Percentiles rank a stretch among this genome's conserved stretches.
Conservation (phyloP, 176 grass and related monocot genomes). For the Thinopyrum elongatum region DNA sequence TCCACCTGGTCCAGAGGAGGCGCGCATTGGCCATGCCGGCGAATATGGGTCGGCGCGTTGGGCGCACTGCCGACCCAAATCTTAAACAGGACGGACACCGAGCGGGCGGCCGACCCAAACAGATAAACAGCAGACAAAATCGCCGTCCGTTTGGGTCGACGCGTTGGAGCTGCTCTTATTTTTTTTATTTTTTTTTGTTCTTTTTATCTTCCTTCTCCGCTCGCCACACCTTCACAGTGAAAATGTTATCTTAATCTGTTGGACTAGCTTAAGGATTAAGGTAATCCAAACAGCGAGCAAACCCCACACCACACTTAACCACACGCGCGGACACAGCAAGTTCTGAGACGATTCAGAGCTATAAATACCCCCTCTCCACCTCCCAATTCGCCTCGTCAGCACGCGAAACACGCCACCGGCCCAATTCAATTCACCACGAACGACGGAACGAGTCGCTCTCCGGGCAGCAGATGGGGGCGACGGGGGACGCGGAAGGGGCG, state of each 20-base stretch:
- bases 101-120: no score
- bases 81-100: no score
- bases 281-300: background rate
- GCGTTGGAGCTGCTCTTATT: no score
- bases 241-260: background rate
- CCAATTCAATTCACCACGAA: background rate
- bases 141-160: no score
- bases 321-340: background rate
- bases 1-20: no score
- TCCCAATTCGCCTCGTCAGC: background rate
- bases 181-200: accelerated
- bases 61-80: no score
- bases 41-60: no score
- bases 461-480: background rate
- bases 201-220: no score
- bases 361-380: background rate
- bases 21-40: no score
- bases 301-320: background rate
- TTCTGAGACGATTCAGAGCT: background rate
- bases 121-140: no score
- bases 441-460: no score
- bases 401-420: background rate
- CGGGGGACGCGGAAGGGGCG: background rate
- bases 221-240: no score
- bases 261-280: background rate